Conservation (phyloP, 73 alveolate species). For the Durusdinium trenchii region DNA sequence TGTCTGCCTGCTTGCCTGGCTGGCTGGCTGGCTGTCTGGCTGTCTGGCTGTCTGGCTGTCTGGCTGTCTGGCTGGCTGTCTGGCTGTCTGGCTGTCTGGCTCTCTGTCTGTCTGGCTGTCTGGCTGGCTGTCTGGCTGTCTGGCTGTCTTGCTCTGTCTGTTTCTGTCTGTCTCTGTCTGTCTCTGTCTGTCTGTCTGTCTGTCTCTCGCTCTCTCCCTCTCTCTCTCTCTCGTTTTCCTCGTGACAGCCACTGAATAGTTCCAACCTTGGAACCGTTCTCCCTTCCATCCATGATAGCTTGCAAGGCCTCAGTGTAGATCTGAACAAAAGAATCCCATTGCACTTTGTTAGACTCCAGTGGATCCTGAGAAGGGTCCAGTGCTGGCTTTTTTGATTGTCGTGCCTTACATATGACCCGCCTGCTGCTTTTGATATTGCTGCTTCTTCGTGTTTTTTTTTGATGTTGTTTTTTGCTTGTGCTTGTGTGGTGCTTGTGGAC, state of each 20-base stretch:
- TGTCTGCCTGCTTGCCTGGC: not conserved
- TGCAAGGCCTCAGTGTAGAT: conserved; percentile 46
- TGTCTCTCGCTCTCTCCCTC: not conserved
- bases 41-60: not conserved
- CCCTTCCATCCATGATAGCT: conserved; percentile 53
- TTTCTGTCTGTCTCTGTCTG: not conserved
- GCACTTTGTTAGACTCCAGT: too few relatives aligned
- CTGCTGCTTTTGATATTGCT: too few relatives aligned
- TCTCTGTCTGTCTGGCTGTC: not conserved
- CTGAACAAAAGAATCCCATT: too few relatives aligned
- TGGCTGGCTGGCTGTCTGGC: not conserved
- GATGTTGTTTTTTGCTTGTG: not conserved
- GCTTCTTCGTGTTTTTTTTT: too few relatives aligned
- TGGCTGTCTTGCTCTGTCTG: not conserved
- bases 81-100: too few relatives aligned
- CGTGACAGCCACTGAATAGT: too few relatives aligned
- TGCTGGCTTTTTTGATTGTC: too few relatives aligned
- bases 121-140: not conserved
- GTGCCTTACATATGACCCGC: too few relatives aligned
- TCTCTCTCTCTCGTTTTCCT: not conserved
- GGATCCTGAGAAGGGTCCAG: too few relatives aligned
- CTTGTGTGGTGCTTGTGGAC: not conserved
- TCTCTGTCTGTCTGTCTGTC: not conserved
- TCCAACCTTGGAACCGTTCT: conserved; percentile 64
- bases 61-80: too few relatives aligned